Conservation (phyloP, 2,329 filamentous ascomycete genomes). For the Parasarocladium wereldwijsianum region DNA sequence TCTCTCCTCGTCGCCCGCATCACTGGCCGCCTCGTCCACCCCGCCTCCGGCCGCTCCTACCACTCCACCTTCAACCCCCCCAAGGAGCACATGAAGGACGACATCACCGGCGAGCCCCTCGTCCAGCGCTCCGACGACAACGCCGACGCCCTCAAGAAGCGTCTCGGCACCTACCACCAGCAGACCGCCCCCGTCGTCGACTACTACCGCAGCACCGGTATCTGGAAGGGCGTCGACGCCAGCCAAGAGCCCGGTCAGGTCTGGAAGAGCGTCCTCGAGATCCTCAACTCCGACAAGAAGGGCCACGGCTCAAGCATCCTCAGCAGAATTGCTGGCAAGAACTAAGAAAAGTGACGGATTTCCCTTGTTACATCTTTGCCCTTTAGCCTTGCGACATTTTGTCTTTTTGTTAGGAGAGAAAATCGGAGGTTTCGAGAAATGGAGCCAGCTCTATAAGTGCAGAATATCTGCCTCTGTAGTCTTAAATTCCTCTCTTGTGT, state of each 20-base stretch:
- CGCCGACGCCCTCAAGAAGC: conserved; percentile 88
- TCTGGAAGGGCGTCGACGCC: conserved; percentile 92
- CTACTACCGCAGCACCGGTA: conserved; percentile 95
- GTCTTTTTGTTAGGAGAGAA: not conserved
- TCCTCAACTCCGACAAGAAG: conserved; percentile 53
- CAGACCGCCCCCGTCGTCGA: conserved; percentile 86
- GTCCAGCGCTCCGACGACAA: conserved; percentile 97
- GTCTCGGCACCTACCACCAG: conserved; percentile 79
- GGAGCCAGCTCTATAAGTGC: no score
- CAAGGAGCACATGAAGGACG: conserved; percentile 86
- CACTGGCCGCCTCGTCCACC: conserved; percentile 90
- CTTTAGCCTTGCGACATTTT: not conserved
- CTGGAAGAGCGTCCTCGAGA: conserved; percentile 80
- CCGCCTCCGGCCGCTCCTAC: conserved; percentile 89
- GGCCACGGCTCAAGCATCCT: conserved; percentile 24
- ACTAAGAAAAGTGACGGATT: conserved; percentile 14
- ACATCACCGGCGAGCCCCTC: conserved; percentile 89
- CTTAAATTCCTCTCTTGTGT: no score
- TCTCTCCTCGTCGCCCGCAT: conserved; percentile 86
- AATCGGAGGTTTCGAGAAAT: not conserved
- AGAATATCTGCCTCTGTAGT: no score
- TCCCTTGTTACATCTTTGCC: no score
- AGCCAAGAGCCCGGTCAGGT: conserved; percentile 92
- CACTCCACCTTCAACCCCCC: conserved; percentile 99
- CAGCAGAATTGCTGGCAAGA: conserved; percentile 17